These are phyloP conservation scores for Triticum monococcum DNA, from an alignment of 176 grass and related monocot species.

Conservation along the genomic window DNA sequence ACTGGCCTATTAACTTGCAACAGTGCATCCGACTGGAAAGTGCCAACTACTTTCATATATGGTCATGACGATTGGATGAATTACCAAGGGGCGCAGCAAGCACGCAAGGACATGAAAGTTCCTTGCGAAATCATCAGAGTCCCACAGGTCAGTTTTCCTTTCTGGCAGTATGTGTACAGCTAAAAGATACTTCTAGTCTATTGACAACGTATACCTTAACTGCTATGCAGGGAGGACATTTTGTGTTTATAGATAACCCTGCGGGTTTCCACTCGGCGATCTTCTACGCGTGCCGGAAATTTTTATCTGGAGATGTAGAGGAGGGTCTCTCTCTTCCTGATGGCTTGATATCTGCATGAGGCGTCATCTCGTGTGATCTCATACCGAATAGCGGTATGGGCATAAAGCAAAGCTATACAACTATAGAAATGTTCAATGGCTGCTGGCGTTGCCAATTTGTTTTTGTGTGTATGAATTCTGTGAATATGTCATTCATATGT, in stretches of 20 bases:
- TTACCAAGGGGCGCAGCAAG: conserved; percentile 86
- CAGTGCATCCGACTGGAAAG: conserved; percentile 93
- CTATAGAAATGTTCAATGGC: neutral
- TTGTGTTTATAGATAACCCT: conserved; percentile 97
- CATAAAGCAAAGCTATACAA: neutral
- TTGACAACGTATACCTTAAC: too few species aligned
- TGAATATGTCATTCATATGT: neutral
- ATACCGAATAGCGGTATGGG: neutral
- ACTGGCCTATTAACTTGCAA: conserved; percentile 3
- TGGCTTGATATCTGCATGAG: conserved; percentile 57
- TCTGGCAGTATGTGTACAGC: neutral
- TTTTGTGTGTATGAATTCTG: neutral
- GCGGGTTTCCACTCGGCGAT: conserved; percentile 75
- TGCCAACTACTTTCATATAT: conserved; percentile 96
- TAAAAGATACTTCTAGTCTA: neutral
- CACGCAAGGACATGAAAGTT: conserved; percentile 84
- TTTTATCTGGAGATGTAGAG: conserved; percentile 46
- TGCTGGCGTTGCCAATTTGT: neutral
- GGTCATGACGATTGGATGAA: conserved; percentile 95
- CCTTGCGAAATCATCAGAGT: conserved; percentile 96
- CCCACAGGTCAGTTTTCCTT: conserved; percentile 57
- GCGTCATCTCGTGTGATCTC: neutral
- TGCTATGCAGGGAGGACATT: conserved; percentile 71
- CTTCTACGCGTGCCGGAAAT: conserved; percentile 67
- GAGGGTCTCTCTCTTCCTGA: conserved; percentile 63